Evolutionary conservation across 352 stramenopile species (phyloP).

Genomic region (Globisporangium abappressorium): DNA sequence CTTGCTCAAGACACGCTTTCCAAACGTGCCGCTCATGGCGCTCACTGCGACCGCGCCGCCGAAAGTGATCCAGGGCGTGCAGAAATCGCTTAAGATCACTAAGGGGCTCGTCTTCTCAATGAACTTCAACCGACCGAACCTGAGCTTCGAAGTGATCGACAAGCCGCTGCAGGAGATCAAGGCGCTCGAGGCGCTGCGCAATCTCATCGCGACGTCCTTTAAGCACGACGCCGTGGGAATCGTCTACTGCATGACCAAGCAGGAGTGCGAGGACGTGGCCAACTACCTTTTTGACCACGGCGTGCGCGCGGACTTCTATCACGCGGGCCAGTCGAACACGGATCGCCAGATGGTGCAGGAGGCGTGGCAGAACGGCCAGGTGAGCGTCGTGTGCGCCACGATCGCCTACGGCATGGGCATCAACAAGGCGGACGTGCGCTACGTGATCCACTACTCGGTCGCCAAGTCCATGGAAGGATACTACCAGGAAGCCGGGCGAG

Average conservation of each 20-base stretch:
- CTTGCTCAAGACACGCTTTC: slow-evolving; percentile 89
- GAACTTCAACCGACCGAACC: slow-evolving; percentile 92
- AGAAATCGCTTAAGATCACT: slow-evolving; percentile 71
- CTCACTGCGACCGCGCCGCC: slow-evolving; percentile 89
- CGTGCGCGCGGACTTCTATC: slow-evolving; percentile 91
- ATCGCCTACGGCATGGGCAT: slow-evolving; percentile 97
- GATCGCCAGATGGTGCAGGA: slow-evolving; percentile 80
- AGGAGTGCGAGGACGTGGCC: slow-evolving; percentile 92
- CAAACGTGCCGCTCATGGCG: slow-evolving; percentile 90
- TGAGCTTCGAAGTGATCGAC: slow-evolving; percentile 88
- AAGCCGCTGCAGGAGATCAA: slow-evolving; percentile 50
- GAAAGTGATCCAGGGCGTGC: slow-evolving; percentile 80
- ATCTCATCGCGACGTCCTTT: slow-evolving; percentile 58
- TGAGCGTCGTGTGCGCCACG: slow-evolving; percentile 93
- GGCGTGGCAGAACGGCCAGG: slow-evolving; percentile 65
- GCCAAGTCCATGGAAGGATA: slow-evolving; percentile 96
- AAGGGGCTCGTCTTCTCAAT: slow-evolving; percentile 87
- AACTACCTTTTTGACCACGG: slow-evolving; percentile 85
- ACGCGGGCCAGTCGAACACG: slow-evolving; percentile 80
- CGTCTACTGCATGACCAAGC: slow-evolving; percentile 94
- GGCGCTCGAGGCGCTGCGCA: slow-evolving; percentile 48
- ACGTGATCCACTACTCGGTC: slow-evolving; percentile 91
- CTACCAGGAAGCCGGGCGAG: slow-evolving; percentile 97
- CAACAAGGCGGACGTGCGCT: slow-evolving; percentile 93
- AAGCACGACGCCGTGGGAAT: slow-evolving; percentile 70